Evolutionary conservation across 75 land plant species (phyloP).

Genomic region (Larix kaempferi): DNA sequence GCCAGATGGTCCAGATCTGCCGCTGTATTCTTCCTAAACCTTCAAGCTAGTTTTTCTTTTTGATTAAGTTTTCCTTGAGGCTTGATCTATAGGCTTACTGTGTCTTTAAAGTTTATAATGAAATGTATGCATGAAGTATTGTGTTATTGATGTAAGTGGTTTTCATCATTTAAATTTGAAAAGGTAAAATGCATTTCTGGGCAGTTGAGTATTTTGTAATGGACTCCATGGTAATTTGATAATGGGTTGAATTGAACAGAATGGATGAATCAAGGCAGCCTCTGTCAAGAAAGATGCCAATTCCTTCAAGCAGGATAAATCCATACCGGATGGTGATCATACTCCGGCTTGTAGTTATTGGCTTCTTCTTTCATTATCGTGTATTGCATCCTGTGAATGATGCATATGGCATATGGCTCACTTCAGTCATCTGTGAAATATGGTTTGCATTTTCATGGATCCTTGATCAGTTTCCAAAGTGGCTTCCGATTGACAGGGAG

Average conservation of each 20-base stretch:
- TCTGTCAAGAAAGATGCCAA: conserved; percentile 72
- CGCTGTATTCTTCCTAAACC: conserved; percentile 48
- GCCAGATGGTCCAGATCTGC: conserved; percentile 74
- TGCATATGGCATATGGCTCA: conserved; percentile 73
- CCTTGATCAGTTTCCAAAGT: conserved; percentile 88
- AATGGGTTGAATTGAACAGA: conserved; percentile 19
- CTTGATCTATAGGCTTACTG: too few relatives aligned
- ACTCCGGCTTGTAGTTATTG: conserved; percentile 70
- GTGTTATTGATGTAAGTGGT: too few relatives aligned
- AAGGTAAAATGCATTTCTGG: not conserved
- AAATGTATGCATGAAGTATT: too few relatives aligned
- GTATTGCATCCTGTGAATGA: conserved; percentile 58
- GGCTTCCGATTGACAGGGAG: conserved; percentile 77
- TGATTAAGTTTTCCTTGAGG: not conserved
- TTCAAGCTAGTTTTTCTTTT: not conserved
- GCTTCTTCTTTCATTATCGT: conserved; percentile 76
- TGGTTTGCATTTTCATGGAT: conserved; percentile 94
- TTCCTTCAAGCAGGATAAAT: conserved; percentile 67
- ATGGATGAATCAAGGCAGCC: conserved; percentile 83
- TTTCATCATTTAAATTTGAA: not conserved
- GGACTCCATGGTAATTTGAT: not conserved
- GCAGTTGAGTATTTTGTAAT: too few relatives aligned
- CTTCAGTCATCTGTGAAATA: conserved; percentile 80
- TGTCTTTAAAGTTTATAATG: too few relatives aligned
- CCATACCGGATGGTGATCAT: conserved; percentile 78